Percentiles rank a stretch among this genome's conserved stretches.
Evolutionary conservation across 2,329 filamentous ascomycete species (phyloP).

Genomic region (Trichoderma sp.): DNA sequence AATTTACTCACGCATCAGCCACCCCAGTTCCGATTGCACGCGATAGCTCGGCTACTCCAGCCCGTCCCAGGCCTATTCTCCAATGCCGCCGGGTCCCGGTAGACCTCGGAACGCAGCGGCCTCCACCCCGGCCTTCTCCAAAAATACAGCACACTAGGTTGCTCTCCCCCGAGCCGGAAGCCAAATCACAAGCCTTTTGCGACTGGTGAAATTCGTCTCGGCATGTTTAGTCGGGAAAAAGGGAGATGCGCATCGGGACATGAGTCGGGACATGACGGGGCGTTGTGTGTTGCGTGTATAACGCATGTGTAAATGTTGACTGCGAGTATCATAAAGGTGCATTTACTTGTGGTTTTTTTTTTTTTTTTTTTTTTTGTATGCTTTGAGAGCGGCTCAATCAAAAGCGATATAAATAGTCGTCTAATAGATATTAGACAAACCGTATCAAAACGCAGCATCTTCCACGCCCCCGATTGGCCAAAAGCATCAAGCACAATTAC

Average conservation of each 20-base stretch:
- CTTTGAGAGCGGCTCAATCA: not conserved
- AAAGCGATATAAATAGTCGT: not conserved
- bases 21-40: slow-evolving; percentile 6
- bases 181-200: slow-evolving; percentile 12
- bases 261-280: slow-evolving; percentile 21
- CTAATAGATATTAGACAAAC: not conserved
- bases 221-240: not conserved
- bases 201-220: not conserved
- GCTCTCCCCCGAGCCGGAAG: not conserved
- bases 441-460: not conserved
- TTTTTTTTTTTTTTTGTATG: too few species aligned
- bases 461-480: not conserved
- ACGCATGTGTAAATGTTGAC: not conserved
- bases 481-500: not conserved
- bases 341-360: not conserved
- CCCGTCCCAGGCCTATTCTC: not conserved
- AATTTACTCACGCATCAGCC: not conserved
- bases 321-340: not conserved
- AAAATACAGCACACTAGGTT: not conserved
- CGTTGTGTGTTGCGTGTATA: not conserved
- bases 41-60: slow-evolving; percentile 14
- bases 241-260: slow-evolving; percentile 1
- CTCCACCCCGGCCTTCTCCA: not conserved
- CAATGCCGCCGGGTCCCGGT: slow-evolving; percentile 11
- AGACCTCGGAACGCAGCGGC: slow-evolving; percentile 24